Percentiles rank a stretch among this genome's conserved stretches.
These are phyloP conservation scores for Polychaeton citri DNA, from an alignment of 2,329 filamentous ascomycete genomes.

Conservation along the genomic window DNA sequence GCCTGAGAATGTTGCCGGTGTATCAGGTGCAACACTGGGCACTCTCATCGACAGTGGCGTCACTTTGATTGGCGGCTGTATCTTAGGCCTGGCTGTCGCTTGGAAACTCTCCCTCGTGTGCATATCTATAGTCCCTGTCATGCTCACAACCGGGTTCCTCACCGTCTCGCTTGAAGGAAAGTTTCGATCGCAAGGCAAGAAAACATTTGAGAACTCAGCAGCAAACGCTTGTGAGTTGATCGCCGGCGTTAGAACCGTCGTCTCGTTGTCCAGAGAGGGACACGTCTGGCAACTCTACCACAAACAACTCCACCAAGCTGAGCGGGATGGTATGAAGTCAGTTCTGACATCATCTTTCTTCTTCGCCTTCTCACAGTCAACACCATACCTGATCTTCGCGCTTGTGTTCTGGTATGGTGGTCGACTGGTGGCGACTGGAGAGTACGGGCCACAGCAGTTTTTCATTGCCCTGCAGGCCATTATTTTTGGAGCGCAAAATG, in stretches of 20 bases:
- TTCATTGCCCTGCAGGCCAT: conserved; percentile 27
- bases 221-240: conserved; percentile 52
- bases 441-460: conserved; percentile 18
- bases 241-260: conserved; percentile 47
- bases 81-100: conserved; percentile 34
- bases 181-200: conserved; percentile 63
- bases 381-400: conserved; percentile 28
- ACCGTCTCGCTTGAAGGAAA: conserved; percentile 30
- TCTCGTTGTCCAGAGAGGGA: conserved; percentile 23
- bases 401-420: conserved; percentile 41
- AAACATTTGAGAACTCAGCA: conserved; percentile 56
- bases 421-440: conserved; percentile 20
- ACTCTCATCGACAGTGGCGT: conserved; percentile 32
- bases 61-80: conserved; percentile 30
- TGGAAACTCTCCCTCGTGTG: conserved; percentile 37
- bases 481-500: conserved; percentile 27
- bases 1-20: conserved; percentile 34
- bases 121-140: conserved; percentile 31
- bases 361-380: conserved; percentile 24
- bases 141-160: conserved; percentile 28
- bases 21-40: conserved; percentile 34
- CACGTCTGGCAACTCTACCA: conserved; percentile 22
- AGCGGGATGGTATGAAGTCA: conserved; percentile 23
- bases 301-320: conserved; percentile 21
- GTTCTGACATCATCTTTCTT: conserved; percentile 23